Base-by-base conservation (phyloP, 2,329 filamentous ascomycete species). In the Stemphylium beticola region DNA sequence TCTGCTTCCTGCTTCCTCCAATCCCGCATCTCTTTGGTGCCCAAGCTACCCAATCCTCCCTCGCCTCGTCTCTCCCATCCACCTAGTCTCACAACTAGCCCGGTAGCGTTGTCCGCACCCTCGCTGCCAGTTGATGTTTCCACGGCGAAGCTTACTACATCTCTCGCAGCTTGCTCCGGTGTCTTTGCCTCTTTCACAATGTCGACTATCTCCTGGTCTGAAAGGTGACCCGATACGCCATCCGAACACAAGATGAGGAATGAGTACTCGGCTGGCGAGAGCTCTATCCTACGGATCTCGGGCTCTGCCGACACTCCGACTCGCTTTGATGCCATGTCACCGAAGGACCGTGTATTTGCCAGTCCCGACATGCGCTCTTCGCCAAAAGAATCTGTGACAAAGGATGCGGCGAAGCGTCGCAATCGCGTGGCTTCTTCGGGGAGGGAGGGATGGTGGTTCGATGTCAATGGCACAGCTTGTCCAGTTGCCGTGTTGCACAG, bases 121-220 rank as follows among this genome's bases (percentile, higher is more conserved):
- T 67, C 65, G 38, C 58, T 66, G 41, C 85, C 82, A 3, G 72
- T 68, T 80, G 81, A 80, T 4, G 96, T 90, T 77, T 98, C 95
- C 0, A 91, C 95, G 0, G 93, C 92, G 75, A 95, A 97, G 51
- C 86, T 85, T 24, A 96, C 91, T 7, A 99, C 85, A 57, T 88
- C 86, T 54, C 83, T 83, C 1, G 92, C 87, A 3, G 87, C 95
- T 72, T 96, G 86, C 64, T 96, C 93, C 0, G 95, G 95, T 0
- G 93, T 98, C 69, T 83, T 87, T 4, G 92, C 91, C 76, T 99
- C 95, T 76, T 98, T 98, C 67, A 98, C 83, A 29, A 98, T 87
- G 72, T 99, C 95, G 26, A 97, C 93, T 58, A 98, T 92, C 77
- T 99, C 95, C 77, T 98, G 93, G 71, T 99, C 95, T 50, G 84